Conservation (phyloP, 805 yeast genomes). For the Starmerella davenportii region DNA sequence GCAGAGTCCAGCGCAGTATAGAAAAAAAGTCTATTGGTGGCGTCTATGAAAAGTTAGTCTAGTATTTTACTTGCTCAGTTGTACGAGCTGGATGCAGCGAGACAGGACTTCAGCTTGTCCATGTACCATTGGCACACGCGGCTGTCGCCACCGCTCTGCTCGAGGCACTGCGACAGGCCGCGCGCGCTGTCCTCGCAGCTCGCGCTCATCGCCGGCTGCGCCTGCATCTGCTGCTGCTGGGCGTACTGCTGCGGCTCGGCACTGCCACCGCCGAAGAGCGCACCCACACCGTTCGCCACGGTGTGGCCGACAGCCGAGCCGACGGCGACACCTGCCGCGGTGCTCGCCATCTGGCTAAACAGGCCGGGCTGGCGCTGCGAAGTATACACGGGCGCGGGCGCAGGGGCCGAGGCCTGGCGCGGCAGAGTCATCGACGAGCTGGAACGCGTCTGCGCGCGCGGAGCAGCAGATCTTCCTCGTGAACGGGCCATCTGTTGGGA, state of each 20-base stretch:
- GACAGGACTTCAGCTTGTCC: slow-evolving; percentile 95
- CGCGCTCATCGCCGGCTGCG: slow-evolving; percentile 27
- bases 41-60: too few relatives aligned
- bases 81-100: slow-evolving; percentile 76
- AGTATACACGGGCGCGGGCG: slow-evolving; percentile 30
- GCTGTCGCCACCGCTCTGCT: slow-evolving; percentile 86
- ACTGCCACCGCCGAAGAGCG: slow-evolving; percentile 70
- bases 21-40: too few relatives aligned
- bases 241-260: slow-evolving; percentile 33
- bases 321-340: slow-evolving; percentile 99
- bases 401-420: slow-evolving; percentile 25
- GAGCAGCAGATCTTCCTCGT: slow-evolving; percentile 28
- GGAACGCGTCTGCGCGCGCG: slow-evolving; percentile 19
- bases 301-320: slow-evolving; percentile 97
- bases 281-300: slow-evolving; percentile 80
- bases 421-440: slow-evolving; percentile 38
- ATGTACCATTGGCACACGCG: slow-evolving; percentile 92
- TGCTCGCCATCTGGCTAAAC: slow-evolving; percentile 93
- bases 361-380: slow-evolving; percentile 49
- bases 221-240: slow-evolving; percentile 22
- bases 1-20: too few relatives aligned
- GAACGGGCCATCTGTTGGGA: slow-evolving; percentile 22
- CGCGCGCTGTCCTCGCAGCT: slow-evolving; percentile 87
- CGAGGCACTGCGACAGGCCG: slow-evolving; percentile 86
- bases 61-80: too few relatives aligned